phyloP scores from a whole-genome alignment of 495 filamentous ascomycete species.

The Hypoxylon lenormandii region DNA sequence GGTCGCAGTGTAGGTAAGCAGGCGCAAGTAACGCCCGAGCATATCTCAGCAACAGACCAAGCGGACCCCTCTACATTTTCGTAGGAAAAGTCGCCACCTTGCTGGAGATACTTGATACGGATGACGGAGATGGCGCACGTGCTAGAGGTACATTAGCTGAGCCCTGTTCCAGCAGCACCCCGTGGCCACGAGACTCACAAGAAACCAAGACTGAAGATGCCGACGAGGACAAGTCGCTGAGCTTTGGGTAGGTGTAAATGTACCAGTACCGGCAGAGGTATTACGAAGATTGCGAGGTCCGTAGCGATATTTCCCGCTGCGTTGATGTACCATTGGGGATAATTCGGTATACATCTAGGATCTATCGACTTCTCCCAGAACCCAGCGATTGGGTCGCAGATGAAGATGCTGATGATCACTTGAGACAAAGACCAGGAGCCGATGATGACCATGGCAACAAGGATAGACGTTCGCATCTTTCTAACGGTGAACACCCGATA shows the following conservation, averaged over 20 bases:
- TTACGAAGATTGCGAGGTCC: conserved; percentile 53
- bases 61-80: conserved; percentile 69
- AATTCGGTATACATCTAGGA: conserved; percentile 50
- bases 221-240: conserved; percentile 52
- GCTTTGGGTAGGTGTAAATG: conserved; percentile 56
- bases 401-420: conserved; percentile 55
- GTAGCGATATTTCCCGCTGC: conserved; percentile 57
- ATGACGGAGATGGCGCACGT: conserved; percentile 69
- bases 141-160: conserved; percentile 42
- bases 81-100: conserved; percentile 64
- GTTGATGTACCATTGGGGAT: conserved; percentile 56
- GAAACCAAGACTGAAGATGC: conserved; percentile 57
- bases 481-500: conserved; percentile 54
- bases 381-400: conserved; percentile 49
- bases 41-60: conserved; percentile 70
- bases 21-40: conserved; percentile 68
- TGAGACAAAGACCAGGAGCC: conserved; percentile 56
- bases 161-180: background rate
- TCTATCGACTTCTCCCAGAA: conserved; percentile 52
- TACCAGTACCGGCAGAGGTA: conserved; percentile 52
- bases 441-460: conserved; percentile 51
- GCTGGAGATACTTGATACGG: conserved; percentile 63
- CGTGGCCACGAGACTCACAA: conserved; percentile 46
- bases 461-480: conserved; percentile 47
- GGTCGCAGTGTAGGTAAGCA: conserved; percentile 68